These are phyloP conservation scores for Anthoceros angustus DNA, from an alignment of 225 moss, liverwort and hornwort genomes.

Conservation along the genomic window DNA sequence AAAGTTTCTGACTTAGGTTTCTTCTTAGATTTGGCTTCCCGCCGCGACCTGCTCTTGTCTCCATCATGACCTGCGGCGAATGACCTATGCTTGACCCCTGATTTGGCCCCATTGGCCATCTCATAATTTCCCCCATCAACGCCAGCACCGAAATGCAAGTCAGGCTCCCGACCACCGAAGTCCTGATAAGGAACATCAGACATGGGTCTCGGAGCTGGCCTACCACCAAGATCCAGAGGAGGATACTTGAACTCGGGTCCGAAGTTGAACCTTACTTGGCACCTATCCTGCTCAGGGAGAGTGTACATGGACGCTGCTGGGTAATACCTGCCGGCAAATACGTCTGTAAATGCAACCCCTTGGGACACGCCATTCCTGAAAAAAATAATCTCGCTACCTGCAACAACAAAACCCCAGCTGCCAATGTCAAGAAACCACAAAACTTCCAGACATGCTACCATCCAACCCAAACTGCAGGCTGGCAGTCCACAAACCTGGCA, in stretches of 20 bases:
- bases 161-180: neutral
- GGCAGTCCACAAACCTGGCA: slow-evolving; percentile 46
- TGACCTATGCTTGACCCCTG: too few species aligned
- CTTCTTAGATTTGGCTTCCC: too few species aligned
- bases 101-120: neutral
- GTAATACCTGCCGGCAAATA: slow-evolving; percentile 71
- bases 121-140: neutral
- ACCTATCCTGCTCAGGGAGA: slow-evolving; percentile 57
- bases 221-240: slow-evolving; percentile 49
- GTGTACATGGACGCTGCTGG: slow-evolving; percentile 99
- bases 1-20: neutral
- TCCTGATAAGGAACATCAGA: slow-evolving; percentile 35
- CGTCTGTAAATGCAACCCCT: slow-evolving; percentile 62
- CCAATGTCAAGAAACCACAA: neutral
- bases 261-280: slow-evolving; percentile 82
- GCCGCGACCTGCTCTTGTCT: too few species aligned
- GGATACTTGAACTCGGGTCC: slow-evolving; percentile 75
- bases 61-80: too few species aligned
- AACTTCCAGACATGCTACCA: neutral
- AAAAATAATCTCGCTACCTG: slow-evolving; percentile 79
- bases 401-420: neutral
- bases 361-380: slow-evolving; percentile 77
- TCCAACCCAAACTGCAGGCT: neutral
- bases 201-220: slow-evolving; percentile 65
- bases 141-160: neutral